Conservation (phyloP, 108 stramenopile genomes). For the Stephanodiscus triporus region DNA sequence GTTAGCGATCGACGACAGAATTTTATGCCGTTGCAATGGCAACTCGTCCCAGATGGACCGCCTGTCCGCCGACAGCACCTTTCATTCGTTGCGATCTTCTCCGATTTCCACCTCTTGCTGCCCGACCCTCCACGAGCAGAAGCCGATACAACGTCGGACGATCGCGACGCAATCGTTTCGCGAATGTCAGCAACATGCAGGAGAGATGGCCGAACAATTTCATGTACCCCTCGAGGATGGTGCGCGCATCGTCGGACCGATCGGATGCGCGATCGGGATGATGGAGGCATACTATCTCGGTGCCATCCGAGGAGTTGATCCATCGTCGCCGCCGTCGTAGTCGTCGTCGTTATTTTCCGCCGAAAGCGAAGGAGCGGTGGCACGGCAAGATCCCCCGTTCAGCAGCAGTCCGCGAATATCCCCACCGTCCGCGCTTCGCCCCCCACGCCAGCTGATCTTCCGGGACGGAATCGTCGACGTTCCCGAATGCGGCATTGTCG, state of each 20-base stretch:
- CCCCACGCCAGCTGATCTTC: constrained; percentile 38
- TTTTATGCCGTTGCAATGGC: background rate
- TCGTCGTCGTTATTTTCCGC: background rate
- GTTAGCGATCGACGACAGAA: no score
- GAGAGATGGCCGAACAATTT: no score
- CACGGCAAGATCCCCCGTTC: constrained; percentile 26
- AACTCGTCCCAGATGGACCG: constrained; percentile 34
- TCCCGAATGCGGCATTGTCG: constrained; percentile 14
- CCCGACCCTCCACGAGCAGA: constrained; percentile 36
- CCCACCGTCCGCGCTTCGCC: constrained; percentile 28
- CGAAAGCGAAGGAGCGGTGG: background rate
- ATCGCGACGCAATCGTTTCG: no score
- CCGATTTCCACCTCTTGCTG: constrained; percentile 39
- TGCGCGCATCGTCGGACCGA: no score
- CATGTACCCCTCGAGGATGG: no score
- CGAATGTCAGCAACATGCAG: no score
- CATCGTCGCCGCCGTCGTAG: constrained; percentile 7
- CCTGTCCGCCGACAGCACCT: constrained; percentile 24
- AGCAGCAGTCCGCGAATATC: constrained; percentile 31
- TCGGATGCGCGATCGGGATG: no score
- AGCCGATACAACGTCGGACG: constrained; percentile 20
- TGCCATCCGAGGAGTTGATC: constrained; percentile 15
- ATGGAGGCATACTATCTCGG: no score
- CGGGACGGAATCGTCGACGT: constrained; percentile 25
- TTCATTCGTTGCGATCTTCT: constrained; percentile 29